A percentile compares a stretch with the other conserved stretches of the same genome.
Conservation (phyloP, 2,329 filamentous ascomycete genomes). For the Stemphylium lycopersici region DNA sequence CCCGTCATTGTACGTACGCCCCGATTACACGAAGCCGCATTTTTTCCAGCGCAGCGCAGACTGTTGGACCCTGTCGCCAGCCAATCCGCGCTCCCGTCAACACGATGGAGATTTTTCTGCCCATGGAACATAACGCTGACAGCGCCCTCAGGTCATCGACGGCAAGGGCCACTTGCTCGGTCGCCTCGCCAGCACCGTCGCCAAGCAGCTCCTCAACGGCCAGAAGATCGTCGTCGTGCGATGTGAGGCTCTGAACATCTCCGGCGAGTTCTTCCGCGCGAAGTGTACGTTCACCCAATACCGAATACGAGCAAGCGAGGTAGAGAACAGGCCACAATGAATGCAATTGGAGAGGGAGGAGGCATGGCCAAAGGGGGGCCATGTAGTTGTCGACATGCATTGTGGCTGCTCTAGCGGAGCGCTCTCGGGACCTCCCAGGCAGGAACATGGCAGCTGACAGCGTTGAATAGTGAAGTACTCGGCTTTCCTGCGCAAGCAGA, state of each 20-base stretch:
- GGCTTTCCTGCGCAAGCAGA: constrained; percentile 99
- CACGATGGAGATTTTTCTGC: constrained; percentile 3
- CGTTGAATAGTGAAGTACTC: constrained; percentile 93
- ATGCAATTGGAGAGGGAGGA: constrained; percentile 7
- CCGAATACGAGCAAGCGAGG: constrained; percentile 19
- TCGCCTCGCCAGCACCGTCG: constrained; percentile 96
- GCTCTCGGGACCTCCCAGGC: constrained; percentile 3
- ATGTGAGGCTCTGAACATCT: constrained; percentile 99
- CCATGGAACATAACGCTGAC: constrained; percentile 36
- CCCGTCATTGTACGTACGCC: constrained; percentile 65
- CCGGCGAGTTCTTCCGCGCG: constrained; percentile 99
- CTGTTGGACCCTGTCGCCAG: constrained; percentile 17
- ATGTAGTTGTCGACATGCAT: constrained; percentile 1
- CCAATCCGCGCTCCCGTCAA: constrained; percentile 12
- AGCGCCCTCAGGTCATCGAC: constrained; percentile 75
- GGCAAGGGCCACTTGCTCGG: constrained; percentile 99
- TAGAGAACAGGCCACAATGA: constrained; percentile 23
- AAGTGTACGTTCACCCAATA: constrained; percentile 81
- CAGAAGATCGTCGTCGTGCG: constrained; percentile 99
- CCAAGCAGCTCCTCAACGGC: constrained; percentile 98
- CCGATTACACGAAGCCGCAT: constrained; percentile 20
- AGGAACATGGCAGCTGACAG: constrained; percentile 37
- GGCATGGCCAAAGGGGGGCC: neutral
- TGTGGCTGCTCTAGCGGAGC: constrained; percentile 20
- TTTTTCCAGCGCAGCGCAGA: constrained; percentile 1